Conservation (phyloP, 2,329 filamentous ascomycete genomes). For the Pseudocercospora musae region DNA sequence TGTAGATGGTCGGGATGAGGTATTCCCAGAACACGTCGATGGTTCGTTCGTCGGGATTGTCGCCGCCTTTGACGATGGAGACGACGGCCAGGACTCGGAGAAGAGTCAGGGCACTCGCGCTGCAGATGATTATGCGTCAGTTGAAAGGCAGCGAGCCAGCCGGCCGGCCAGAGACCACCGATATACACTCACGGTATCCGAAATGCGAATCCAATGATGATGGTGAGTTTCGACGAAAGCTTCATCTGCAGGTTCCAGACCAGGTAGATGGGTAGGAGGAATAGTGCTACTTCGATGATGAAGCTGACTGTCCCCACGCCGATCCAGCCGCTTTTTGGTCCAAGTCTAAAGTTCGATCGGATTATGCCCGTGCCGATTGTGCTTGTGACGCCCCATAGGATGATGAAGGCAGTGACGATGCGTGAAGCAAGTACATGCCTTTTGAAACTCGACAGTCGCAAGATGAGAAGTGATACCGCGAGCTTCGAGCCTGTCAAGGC, state of each 20-base stretch:
- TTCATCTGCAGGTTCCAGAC: slow-evolving; percentile 17
- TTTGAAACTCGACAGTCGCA: slow-evolving; percentile 18
- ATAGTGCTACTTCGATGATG: slow-evolving; percentile 11
- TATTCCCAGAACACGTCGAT: slow-evolving; percentile 17
- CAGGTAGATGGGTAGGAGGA: slow-evolving; percentile 15
- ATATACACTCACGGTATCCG: slow-evolving; percentile 17
- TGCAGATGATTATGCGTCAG: not conserved
- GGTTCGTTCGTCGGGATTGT: not conserved
- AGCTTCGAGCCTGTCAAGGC: slow-evolving; percentile 17
- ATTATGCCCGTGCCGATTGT: not conserved
- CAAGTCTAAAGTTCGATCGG: not conserved
- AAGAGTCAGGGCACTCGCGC: slow-evolving; percentile 11
- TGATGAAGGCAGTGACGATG: slow-evolving; percentile 10
- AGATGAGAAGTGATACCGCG: slow-evolving; percentile 17
- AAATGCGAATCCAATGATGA: slow-evolving; percentile 18
- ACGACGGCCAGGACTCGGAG: slow-evolving; percentile 13
- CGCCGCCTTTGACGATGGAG: slow-evolving; percentile 5
- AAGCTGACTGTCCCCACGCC: slow-evolving; percentile 15
- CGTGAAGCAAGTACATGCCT: slow-evolving; percentile 10
- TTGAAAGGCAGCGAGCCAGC: not conserved
- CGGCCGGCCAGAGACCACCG: no score
- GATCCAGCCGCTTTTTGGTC: slow-evolving; percentile 12
- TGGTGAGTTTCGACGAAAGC: slow-evolving; percentile 13
- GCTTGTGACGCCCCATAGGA: slow-evolving; percentile 7
- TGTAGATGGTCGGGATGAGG: slow-evolving; percentile 9